Percentiles rank a stretch among this genome's conserved stretches.
Conservation (phyloP, 2,329 filamentous ascomycete genomes). For the Aspergillus spinulosporus region DNA sequence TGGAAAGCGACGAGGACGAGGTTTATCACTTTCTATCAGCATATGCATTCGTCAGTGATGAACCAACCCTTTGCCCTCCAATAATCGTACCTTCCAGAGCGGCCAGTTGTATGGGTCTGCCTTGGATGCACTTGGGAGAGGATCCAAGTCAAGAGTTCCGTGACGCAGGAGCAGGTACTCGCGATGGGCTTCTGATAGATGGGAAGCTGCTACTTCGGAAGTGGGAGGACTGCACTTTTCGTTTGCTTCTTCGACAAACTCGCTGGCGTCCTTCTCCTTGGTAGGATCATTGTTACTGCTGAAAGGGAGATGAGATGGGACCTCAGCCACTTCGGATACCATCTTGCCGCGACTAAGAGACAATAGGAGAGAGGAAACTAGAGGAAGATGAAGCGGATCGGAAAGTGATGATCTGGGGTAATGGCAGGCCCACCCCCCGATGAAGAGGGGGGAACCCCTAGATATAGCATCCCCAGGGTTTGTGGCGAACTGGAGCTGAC, state of each 20-base stretch:
- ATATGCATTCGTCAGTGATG: not conserved
- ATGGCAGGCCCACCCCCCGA: not conserved
- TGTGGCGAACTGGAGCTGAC: not conserved
- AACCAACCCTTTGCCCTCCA: not conserved
- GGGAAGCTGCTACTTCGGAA: constrained; percentile 8
- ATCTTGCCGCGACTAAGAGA: not conserved
- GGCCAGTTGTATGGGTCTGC: constrained; percentile 60
- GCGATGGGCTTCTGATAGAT: constrained; percentile 26
- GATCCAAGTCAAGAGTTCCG: constrained; percentile 56
- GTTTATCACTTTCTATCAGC: constrained; percentile 21
- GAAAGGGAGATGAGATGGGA: not conserved
- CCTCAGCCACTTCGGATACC: not conserved
- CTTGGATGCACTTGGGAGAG: constrained; percentile 50
- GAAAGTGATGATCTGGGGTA: not conserved
- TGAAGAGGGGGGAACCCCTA: not conserved
- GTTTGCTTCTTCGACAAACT: constrained; percentile 18
- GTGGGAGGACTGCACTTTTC: not conserved
- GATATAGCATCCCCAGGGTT: not conserved
- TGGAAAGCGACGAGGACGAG: constrained; percentile 59
- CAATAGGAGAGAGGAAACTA: not conserved
- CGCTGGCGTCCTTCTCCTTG: constrained; percentile 11
- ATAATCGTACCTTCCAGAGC: constrained; percentile 45
- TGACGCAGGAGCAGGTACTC: constrained; percentile 55
- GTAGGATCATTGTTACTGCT: not conserved
- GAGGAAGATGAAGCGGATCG: not conserved